A percentile compares a stretch with the other conserved stretches of the same genome.
Evolutionary conservation across 768 basidiomycete species (phyloP).

Genomic region (Lenzites betulinus): DNA sequence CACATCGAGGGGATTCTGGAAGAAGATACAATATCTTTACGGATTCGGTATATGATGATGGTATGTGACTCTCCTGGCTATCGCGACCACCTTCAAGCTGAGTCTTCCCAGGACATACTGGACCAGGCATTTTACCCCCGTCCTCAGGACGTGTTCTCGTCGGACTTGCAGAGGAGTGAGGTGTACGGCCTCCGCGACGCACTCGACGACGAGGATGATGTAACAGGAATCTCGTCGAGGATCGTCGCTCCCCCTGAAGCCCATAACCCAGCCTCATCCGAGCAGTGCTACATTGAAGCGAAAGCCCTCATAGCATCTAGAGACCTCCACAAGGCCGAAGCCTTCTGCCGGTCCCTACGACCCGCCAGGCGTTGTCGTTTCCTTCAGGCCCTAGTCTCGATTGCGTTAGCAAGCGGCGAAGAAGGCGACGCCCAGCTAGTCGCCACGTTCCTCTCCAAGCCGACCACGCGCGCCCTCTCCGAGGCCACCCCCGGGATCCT

Average conservation of each 20-base stretch:
- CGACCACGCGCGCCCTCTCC: slow-evolving; percentile 32
- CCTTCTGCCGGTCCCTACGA: slow-evolving; percentile 46
- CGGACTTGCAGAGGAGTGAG: slow-evolving; percentile 22
- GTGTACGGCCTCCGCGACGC: slow-evolving; percentile 25
- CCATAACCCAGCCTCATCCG: background rate
- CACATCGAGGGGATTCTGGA: slow-evolving; percentile 23
- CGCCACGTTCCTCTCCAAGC: slow-evolving; percentile 40
- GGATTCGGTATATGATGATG: slow-evolving; percentile 29
- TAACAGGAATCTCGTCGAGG: slow-evolving; percentile 1
- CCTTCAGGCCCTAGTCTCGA: slow-evolving; percentile 39
- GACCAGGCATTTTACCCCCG: slow-evolving; percentile 23
- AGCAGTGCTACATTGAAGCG: slow-evolving; percentile 4
- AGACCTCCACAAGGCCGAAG: slow-evolving; percentile 43
- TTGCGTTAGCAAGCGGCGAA: slow-evolving; percentile 44
- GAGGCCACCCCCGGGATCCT: slow-evolving; percentile 33
- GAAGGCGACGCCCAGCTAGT: slow-evolving; percentile 42
- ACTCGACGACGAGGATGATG: slow-evolving; percentile 5
- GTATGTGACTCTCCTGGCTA: slow-evolving; percentile 12
- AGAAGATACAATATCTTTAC: slow-evolving; percentile 25
- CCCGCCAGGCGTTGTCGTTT: slow-evolving; percentile 37
- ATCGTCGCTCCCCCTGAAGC: background rate
- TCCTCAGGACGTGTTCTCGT: slow-evolving; percentile 30
- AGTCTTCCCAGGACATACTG: slow-evolving; percentile 22
- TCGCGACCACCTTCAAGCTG: background rate
- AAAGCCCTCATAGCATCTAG: slow-evolving; percentile 36